These are phyloP conservation scores for Phialophora tarda DNA, from an alignment of 2,329 filamentous ascomycete genomes.

Conservation along the genomic window DNA sequence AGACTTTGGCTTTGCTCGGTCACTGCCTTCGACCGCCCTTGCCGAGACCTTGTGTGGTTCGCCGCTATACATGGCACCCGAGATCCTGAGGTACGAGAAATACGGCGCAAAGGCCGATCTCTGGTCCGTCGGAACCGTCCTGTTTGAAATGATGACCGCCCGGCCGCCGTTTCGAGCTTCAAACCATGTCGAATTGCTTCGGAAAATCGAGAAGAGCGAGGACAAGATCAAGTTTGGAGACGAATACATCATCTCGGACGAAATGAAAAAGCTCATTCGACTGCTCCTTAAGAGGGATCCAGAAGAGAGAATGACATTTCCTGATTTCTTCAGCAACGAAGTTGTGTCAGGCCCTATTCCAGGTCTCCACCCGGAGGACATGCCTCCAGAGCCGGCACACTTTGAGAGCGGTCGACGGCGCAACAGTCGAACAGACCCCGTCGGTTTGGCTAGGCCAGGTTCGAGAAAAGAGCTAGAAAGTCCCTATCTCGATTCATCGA, in stretches of 20 bases:
- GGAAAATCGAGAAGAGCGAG: constrained; percentile 87
- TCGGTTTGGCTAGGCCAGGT: constrained; percentile 30
- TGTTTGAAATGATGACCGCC: constrained; percentile 93
- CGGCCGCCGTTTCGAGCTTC: constrained; percentile 87
- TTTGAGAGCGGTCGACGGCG: constrained; percentile 28
- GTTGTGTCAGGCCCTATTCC: constrained; percentile 79
- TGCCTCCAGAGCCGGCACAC: constrained; percentile 47
- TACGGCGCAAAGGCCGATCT: constrained; percentile 97
- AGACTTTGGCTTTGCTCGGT: constrained; percentile 97
- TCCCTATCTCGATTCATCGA: constrained; percentile 34
- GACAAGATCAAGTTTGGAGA: constrained; percentile 83
- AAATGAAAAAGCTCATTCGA: constrained; percentile 81
- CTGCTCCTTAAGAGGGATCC: constrained; percentile 83
- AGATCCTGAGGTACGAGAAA: constrained; percentile 95
- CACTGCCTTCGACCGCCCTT: constrained; percentile 85
- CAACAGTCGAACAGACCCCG: constrained; percentile 35
- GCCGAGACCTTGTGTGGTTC: constrained; percentile 97
- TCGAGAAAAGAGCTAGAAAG: constrained; percentile 37
- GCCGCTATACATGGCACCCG: constrained; percentile 97
- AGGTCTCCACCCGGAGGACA: constrained; percentile 77
- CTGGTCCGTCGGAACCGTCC: constrained; percentile 95
- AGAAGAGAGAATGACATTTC: constrained; percentile 82
- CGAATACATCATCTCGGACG: constrained; percentile 71
- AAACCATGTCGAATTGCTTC: constrained; percentile 92
- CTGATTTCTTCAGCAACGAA: constrained; percentile 78